These are phyloP conservation scores for Chlorella sp. DNA, from an alignment of 139 green algal species.

Conservation along the genomic window DNA sequence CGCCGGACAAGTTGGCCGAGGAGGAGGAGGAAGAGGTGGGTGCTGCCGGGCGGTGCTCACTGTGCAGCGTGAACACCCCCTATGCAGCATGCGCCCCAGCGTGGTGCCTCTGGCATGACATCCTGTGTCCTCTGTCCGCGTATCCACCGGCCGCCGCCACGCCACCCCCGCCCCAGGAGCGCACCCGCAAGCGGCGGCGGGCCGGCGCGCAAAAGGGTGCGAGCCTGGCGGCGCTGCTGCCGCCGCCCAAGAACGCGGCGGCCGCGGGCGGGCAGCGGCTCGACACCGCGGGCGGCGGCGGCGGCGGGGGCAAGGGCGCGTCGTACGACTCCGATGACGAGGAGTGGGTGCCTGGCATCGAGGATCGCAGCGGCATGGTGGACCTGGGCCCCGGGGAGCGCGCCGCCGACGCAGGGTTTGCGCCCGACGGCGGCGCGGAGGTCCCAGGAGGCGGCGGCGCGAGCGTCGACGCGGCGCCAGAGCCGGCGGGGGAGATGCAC, in stretches of 20 bases:
- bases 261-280: neutral
- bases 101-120: neutral
- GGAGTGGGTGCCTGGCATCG: conserved; percentile 12
- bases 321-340: conserved; percentile 25
- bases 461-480: too few relatives aligned
- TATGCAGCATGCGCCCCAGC: neutral
- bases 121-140: too few relatives aligned
- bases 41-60: neutral
- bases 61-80: neutral
- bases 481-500: too few relatives aligned
- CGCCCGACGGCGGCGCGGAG: too few relatives aligned
- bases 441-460: too few relatives aligned
- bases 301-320: neutral
- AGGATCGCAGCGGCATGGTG: conserved; percentile 16
- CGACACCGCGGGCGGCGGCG: conserved; percentile 5
- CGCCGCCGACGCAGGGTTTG: too few relatives aligned
- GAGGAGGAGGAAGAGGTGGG: neutral
- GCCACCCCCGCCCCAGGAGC: too few relatives aligned
- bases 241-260: conserved; percentile 55
- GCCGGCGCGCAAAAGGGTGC: conserved; percentile 18
- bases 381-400: neutral
- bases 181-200: conserved; percentile 13
- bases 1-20: neutral
- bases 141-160: too few relatives aligned
- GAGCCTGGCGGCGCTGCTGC: conserved; percentile 54